These are phyloP conservation scores for Eutrema heterophyllum DNA, from an alignment of 345 rosid species.

Conservation along the genomic window DNA sequence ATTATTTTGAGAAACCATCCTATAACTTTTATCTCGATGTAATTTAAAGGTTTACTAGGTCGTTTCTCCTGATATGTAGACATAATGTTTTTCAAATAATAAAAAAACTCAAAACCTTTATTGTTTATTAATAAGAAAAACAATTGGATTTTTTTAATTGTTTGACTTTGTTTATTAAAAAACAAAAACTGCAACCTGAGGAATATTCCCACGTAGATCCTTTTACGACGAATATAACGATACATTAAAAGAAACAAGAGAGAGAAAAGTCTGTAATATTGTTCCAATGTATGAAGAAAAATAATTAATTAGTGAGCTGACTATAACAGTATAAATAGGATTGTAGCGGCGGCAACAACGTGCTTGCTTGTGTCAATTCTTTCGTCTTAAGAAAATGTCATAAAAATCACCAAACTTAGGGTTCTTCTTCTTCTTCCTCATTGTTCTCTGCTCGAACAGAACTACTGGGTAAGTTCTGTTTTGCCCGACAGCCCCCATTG, in stretches of 20 bases:
- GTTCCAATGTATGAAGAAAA: constrained; percentile 1
- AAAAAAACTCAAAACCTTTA: neutral
- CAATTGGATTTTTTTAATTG: neutral
- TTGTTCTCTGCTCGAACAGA: neutral
- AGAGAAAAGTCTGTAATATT: constrained; percentile 6
- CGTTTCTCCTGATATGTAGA: neutral
- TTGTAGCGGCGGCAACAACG: constrained; percentile 30
- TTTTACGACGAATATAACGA: neutral
- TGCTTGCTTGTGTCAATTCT: constrained; percentile 23
- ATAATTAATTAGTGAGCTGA: constrained; percentile 12
- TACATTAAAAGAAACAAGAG: neutral
- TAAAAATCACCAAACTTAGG: neutral
- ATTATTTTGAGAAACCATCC: neutral
- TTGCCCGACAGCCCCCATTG: neutral
- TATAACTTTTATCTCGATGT: neutral
- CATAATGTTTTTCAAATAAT: neutral
- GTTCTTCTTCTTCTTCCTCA: neutral
- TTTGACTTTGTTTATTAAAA: constrained; percentile 20
- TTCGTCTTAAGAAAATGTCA: constrained; percentile 18
- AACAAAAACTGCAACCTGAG: neutral
- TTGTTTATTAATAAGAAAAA: neutral
- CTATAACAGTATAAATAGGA: constrained; percentile 9
- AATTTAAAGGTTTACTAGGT: neutral
- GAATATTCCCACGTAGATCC: constrained; percentile 31
- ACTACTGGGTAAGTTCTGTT: neutral